These are phyloP conservation scores for Lasiodiplodia sp. DNA, from an alignment of 2,329 filamentous ascomycete species.

Conservation along the genomic window DNA sequence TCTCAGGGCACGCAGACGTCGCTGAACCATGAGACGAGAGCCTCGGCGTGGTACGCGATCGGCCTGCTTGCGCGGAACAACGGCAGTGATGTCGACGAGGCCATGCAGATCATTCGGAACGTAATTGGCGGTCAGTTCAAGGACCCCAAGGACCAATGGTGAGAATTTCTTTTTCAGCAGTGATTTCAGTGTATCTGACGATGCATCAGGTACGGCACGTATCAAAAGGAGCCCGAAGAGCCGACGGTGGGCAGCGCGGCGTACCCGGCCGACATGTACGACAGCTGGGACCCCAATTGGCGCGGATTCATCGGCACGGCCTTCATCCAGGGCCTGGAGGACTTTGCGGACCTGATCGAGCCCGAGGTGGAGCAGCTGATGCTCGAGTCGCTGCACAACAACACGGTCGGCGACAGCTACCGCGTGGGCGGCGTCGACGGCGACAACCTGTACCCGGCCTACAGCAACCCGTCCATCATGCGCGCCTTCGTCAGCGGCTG, in stretches of 20 bases:
- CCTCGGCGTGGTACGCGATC: conserved; percentile 66
- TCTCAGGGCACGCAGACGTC: conserved; percentile 42
- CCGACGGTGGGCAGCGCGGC: conserved; percentile 61
- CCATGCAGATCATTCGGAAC: conserved; percentile 62
- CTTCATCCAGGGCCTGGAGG: conserved; percentile 65
- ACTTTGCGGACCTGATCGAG: conserved; percentile 60
- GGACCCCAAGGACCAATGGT: conserved; percentile 63
- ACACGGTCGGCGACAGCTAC: conserved; percentile 66
- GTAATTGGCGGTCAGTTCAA: conserved; percentile 63
- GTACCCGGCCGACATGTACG: conserved; percentile 62
- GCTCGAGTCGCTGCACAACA: conserved; percentile 61
- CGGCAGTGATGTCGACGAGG: conserved; percentile 57
- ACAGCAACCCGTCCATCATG: conserved; percentile 69
- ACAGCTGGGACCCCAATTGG: conserved; percentile 70
- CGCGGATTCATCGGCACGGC: conserved; percentile 68
- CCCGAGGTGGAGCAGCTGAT: conserved; percentile 53
- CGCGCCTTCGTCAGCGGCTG: conserved; percentile 67
- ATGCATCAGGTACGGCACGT: conserved; percentile 54
- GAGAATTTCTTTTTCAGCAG: conserved; percentile 32
- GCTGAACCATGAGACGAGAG: conserved; percentile 63
- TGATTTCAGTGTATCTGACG: neutral
- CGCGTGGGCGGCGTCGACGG: conserved; percentile 65
- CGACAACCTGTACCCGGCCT: conserved; percentile 69
- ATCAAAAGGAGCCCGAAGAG: conserved; percentile 64
- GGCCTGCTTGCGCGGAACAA: conserved; percentile 65